Base-by-base conservation (phyloP, 2,329 filamentous ascomycete genomes). In the Trichoderma sp. region DNA sequence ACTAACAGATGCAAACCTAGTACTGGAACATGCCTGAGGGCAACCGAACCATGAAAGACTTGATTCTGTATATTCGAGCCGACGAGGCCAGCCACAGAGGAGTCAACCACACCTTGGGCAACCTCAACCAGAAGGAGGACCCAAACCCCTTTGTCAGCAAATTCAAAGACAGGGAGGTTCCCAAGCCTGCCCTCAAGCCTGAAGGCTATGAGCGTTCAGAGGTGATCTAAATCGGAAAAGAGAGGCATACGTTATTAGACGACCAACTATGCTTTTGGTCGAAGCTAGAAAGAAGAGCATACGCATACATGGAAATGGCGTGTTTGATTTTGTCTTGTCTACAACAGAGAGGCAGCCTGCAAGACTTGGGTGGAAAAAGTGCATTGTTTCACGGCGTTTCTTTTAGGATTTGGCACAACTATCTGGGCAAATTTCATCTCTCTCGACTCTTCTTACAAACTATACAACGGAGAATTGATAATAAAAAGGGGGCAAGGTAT, bases 21-120 rank as follows among this genome's bases (percentile, higher is more conserved):
- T 99, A 99, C 83, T 99, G 95, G 94, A 90, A 93, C 55, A 98
- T 99, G 90, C 94, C 95, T 0, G 91, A 97, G 80, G 92, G 90
- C 3, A 85, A 92, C 71, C 88, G 91, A 30, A 93, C 90, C 2
- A 97, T 99, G 93, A 88, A 87, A 76, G 94, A 98, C 78, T 82
- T 98, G 73, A 86, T 98, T 67, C 83, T 96, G 65, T 98, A 98
- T 80, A 93, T 98, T 75, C 88, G 95, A 34, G 93, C 92, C n/a
- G 93, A 95, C 71, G 94, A 97, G 81, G 93, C 93, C 4, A 93
- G 93, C 80, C 94, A 97, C 79, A 88, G 96, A 39, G 96, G 97
- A 78, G 95, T 98, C 76, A 98, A 99, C 82, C 96, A 99, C 80
- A 98, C 96, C 0, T 83, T 99, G 55, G 90, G 92, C 66, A 98